Evolutionary conservation across 306 rosid species (phyloP).

Genomic region (Quercus parvula): DNA sequence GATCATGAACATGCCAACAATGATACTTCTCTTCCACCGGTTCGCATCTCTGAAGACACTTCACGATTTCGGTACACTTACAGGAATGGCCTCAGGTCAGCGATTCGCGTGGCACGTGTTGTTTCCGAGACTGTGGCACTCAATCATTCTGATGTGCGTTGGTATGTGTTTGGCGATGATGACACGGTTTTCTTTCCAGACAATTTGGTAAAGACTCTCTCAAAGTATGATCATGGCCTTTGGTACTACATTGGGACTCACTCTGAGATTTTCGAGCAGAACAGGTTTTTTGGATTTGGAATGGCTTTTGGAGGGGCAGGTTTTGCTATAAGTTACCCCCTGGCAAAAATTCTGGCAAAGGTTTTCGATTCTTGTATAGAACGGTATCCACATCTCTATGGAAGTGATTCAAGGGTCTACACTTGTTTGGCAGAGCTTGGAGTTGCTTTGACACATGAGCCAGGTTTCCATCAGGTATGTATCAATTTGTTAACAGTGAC

Average conservation of each 20-base stretch:
- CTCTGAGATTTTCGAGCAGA: constrained; percentile 73
- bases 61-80: constrained; percentile 66
- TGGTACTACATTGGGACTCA: constrained; percentile 89
- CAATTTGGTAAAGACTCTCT: constrained; percentile 72
- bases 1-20: constrained; percentile 22
- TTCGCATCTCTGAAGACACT: constrained; percentile 65
- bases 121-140: constrained; percentile 62
- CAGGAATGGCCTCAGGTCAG: constrained; percentile 47
- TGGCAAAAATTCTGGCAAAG: constrained; percentile 57
- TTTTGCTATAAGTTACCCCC: constrained; percentile 71
- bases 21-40: constrained; percentile 59
- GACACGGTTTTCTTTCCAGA: constrained; percentile 80
- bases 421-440: constrained; percentile 91
- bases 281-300: constrained; percentile 51
- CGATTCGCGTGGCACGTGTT: constrained; percentile 76
- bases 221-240: constrained; percentile 70
- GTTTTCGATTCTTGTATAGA: constrained; percentile 75
- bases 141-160: constrained; percentile 58
- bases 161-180: constrained; percentile 96
- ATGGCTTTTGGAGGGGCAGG: constrained; percentile 97
- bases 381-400: constrained; percentile 86
- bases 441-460: constrained; percentile 71
- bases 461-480: constrained; percentile 85
- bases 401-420: constrained; percentile 74
- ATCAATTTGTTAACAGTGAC: neutral